Percentiles rank a stretch among this genome's conserved stretches.
These are phyloP conservation scores for Solanum commersonii DNA, from an alignment of 257 asterid species.

Conservation along the genomic window DNA sequence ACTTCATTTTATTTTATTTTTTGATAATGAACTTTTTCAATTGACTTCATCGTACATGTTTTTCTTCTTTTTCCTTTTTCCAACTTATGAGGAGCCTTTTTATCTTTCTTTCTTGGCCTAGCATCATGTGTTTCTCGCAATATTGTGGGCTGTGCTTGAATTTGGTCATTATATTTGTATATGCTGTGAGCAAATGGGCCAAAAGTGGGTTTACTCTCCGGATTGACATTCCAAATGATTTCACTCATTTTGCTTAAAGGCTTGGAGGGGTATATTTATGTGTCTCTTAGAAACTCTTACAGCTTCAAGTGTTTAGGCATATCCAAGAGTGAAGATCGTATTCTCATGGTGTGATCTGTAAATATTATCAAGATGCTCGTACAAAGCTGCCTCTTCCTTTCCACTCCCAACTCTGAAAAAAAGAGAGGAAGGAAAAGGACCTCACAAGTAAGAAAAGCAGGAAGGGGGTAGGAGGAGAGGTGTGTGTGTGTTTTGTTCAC, in stretches of 20 bases:
- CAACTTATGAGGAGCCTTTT: neutral
- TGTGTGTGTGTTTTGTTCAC: neutral
- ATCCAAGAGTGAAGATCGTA: neutral
- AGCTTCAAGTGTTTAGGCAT: neutral
- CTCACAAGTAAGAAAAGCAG: neutral
- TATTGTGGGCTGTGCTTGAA: neutral
- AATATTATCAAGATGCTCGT: neutral
- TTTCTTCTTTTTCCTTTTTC: neutral
- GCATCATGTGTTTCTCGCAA: neutral
- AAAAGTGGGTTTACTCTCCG: neutral
- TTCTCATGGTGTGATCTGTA: neutral
- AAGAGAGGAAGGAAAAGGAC: neutral
- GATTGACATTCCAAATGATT: neutral
- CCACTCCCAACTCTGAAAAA: neutral
- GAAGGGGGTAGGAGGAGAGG: neutral
- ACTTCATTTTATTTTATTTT: neutral
- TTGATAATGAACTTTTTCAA: neutral
- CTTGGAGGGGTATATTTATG: neutral
- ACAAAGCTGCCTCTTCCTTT: neutral
- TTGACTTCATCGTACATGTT: neutral
- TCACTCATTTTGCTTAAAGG: neutral
- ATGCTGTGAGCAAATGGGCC: neutral
- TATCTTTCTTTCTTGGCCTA: neutral
- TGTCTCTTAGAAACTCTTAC: neutral
- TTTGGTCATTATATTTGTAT: neutral